These are phyloP conservation scores for Aspergillus ochraceus DNA, from an alignment of 2,329 filamentous ascomycete species.

Conservation along the genomic window DNA sequence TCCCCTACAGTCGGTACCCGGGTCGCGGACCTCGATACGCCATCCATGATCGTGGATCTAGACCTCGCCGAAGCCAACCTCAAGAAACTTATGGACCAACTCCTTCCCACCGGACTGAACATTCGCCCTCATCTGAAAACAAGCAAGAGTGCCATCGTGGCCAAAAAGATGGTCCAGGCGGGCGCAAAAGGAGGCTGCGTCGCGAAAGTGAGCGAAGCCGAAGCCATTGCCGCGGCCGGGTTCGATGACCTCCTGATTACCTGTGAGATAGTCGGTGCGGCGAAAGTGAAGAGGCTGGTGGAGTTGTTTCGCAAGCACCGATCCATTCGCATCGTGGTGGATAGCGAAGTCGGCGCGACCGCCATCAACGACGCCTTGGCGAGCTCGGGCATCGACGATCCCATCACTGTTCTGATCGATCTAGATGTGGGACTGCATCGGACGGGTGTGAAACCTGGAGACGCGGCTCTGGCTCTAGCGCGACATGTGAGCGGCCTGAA, in stretches of 20 bases:
- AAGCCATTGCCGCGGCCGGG: conserved; percentile 44
- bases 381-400: conserved; percentile 36
- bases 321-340: conserved; percentile 49
- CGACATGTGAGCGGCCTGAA: conserved; percentile 36
- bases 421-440: conserved; percentile 54
- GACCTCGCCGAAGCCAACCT: conserved; percentile 55
- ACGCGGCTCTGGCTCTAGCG: conserved; percentile 43
- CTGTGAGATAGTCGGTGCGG: conserved; percentile 50
- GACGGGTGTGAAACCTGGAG: conserved; percentile 48
- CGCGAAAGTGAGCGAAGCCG: conserved; percentile 52
- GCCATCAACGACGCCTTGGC: conserved; percentile 48
- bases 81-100: conserved; percentile 45
- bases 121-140: conserved; percentile 57
- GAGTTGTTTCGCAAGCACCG: conserved; percentile 44
- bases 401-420: conserved; percentile 48
- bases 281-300: conserved; percentile 50
- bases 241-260: conserved; percentile 54
- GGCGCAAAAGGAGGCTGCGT: conserved; percentile 55
- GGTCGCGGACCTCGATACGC: conserved; percentile 52
- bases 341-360: conserved; percentile 47
- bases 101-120: conserved; percentile 47
- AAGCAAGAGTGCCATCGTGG: conserved; percentile 51
- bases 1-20: conserved; percentile 45
- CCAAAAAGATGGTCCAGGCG: conserved; percentile 44
- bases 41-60: conserved; percentile 57